phyloP scores from a whole-genome alignment of 1,284 basidiomycete species.

The Cryptococcus deneoformans region DNA sequence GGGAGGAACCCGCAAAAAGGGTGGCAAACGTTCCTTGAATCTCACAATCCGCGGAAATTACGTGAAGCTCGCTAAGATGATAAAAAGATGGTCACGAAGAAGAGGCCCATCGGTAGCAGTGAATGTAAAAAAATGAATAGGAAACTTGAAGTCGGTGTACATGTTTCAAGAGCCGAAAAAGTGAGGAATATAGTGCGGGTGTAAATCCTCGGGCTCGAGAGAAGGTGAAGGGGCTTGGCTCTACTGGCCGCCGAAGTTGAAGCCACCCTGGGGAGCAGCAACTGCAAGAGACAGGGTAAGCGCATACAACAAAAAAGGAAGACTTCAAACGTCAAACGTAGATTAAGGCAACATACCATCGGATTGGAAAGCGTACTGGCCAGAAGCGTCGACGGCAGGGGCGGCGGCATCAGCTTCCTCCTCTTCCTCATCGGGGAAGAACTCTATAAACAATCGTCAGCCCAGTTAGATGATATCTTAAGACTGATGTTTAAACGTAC shows the following conservation, averaged over 20 bases:
- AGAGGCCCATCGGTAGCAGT: too few relatives aligned
- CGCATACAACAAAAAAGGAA: neutral
- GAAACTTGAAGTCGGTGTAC: neutral
- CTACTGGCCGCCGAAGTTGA: constrained; percentile 66
- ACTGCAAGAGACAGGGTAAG: constrained; percentile 53
- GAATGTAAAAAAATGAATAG: neutral
- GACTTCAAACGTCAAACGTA: neutral
- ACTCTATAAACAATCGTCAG: constrained; percentile 23
- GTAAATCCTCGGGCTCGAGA: neutral
- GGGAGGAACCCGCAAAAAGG: neutral
- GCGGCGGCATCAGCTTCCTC: constrained; percentile 62
- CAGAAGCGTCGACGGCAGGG: constrained; percentile 73
- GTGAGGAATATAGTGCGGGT: neutral
- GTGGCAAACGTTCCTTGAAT: neutral
- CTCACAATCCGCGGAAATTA: neutral
- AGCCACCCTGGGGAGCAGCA: constrained; percentile 86
- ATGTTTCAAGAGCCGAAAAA: neutral
- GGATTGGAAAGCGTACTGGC: constrained; percentile 74
- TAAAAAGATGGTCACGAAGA: too few relatives aligned
- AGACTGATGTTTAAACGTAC: constrained; percentile 24
- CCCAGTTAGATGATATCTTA: neutral
- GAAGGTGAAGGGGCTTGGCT: constrained; percentile 1
- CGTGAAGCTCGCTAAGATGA: too few relatives aligned
- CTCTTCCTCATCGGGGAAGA: constrained; percentile 51
- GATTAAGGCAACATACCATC: constrained; percentile 56